A percentile compares a stretch with the other conserved stretches of the same genome.
Conservation (phyloP, 164 flowering plant genomes). For the Cinnamomum chago region DNA sequence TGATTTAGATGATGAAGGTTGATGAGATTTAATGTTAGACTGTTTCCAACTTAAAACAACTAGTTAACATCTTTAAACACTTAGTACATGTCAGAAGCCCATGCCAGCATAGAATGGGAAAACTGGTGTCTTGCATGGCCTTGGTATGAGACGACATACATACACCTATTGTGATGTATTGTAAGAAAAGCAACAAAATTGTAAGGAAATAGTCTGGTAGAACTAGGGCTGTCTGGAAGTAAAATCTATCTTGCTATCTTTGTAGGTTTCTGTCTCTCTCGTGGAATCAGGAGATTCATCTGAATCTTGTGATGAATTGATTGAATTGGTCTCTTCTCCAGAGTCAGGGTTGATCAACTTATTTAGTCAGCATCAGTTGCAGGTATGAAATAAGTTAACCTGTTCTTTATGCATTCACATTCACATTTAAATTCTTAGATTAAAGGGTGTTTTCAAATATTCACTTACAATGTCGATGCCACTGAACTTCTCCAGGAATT, state of each 20-base stretch:
- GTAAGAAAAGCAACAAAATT: too few species aligned
- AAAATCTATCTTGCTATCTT: slow-evolving; percentile 3
- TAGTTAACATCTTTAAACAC: too few species aligned
- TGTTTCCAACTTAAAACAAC: too few species aligned
- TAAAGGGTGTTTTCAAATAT: not conserved
- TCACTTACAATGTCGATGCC: not conserved
- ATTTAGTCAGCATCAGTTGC: slow-evolving; percentile 90
- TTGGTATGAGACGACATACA: too few species aligned
- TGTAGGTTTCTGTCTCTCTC: slow-evolving; percentile 84
- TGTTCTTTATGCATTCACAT: not conserved
- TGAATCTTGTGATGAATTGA: slow-evolving; percentile 65
- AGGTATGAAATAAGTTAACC: slow-evolving; percentile 39
- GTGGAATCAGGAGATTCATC: slow-evolving; percentile 51
- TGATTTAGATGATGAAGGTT: too few species aligned
- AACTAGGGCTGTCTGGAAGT: not conserved
- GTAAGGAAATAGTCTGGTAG: too few species aligned
- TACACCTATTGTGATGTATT: too few species aligned
- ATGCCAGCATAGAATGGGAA: too few species aligned
- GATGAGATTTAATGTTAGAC: too few species aligned
- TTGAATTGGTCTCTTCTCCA: slow-evolving; percentile 65
- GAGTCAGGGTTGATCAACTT: slow-evolving; percentile 62
- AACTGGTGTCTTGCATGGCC: too few species aligned
- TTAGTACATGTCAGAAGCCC: too few species aligned
- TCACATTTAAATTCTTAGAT: not conserved
- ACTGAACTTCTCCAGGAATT: slow-evolving; percentile 56